These are phyloP conservation scores for Coemansia sp. DNA, from an alignment of 192 early-diverging fungal genomes.

Conservation along the genomic window DNA sequence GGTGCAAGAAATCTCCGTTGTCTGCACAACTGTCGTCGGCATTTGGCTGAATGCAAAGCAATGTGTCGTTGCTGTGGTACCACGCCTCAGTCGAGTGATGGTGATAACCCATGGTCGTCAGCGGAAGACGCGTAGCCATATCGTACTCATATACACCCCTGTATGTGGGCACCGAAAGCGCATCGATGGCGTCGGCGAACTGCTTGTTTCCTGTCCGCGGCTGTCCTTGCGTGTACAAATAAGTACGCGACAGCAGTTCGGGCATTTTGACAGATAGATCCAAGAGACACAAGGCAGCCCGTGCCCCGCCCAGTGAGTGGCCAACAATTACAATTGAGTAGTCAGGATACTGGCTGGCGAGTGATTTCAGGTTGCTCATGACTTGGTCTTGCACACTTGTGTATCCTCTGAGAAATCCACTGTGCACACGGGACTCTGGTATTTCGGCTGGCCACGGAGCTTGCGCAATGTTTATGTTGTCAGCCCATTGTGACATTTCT, in stretches of 20 bases:
- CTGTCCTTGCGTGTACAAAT: slow-evolving; percentile 42
- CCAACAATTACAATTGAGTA: slow-evolving; percentile 32
- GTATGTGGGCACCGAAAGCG: slow-evolving; percentile 11
- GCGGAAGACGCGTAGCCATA: slow-evolving; percentile 30
- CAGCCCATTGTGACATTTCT: slow-evolving; percentile 29
- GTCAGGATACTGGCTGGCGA: slow-evolving; percentile 32
- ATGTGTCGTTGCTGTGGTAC: slow-evolving; percentile 33
- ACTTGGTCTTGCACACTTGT: slow-evolving; percentile 24
- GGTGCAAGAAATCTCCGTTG: slow-evolving; percentile 7
- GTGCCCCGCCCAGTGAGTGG: slow-evolving; percentile 44
- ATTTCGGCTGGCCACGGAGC: slow-evolving; percentile 27
- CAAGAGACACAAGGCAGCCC: slow-evolving; percentile 35
- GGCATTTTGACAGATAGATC: slow-evolving; percentile 20
- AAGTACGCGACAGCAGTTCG: slow-evolving; percentile 5
- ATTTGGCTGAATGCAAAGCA: slow-evolving; percentile 17
- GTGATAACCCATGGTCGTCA: slow-evolving; percentile 21
- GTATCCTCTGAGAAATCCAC: slow-evolving; percentile 46
- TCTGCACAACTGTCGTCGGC: slow-evolving; percentile 19
- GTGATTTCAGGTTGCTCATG: slow-evolving; percentile 18
- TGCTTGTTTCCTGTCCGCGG: slow-evolving; percentile 30
- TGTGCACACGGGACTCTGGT: slow-evolving; percentile 38
- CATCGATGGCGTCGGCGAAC: slow-evolving; percentile 32
- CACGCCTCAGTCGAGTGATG: slow-evolving; percentile 43
- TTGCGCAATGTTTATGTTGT: slow-evolving; percentile 31
- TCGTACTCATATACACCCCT: slow-evolving; percentile 40